These are phyloP conservation scores for Plectranthus barbatus DNA, from an alignment of 257 asterid species.

Conservation along the genomic window DNA sequence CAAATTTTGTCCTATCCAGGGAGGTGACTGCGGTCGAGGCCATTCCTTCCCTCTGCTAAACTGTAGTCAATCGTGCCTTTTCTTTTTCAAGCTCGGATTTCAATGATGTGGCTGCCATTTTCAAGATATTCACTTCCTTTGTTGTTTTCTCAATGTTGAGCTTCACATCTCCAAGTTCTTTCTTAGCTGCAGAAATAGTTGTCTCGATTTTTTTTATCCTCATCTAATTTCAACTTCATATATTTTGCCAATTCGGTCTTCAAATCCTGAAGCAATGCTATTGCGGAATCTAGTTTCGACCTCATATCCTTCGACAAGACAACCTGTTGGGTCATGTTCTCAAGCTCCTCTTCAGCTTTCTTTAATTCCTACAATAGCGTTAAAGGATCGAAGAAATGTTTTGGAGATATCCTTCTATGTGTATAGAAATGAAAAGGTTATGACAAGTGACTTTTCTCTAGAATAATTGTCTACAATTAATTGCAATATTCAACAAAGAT, in stretches of 20 bases:
- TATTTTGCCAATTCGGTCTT: slow-evolving; percentile 76
- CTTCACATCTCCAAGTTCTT: slow-evolving; percentile 74
- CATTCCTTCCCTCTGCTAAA: slow-evolving; percentile 84
- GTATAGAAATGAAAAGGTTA: no score
- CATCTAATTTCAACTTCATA: slow-evolving; percentile 46
- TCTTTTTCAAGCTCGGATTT: slow-evolving; percentile 61
- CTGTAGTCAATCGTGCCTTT: slow-evolving; percentile 39
- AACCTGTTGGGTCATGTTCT: slow-evolving; percentile 43
- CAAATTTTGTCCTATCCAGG: slow-evolving; percentile 63
- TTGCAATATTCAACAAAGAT: no score
- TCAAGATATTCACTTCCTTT: slow-evolving; percentile 49
- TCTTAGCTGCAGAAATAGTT: slow-evolving; percentile 49
- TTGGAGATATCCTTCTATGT: no score
- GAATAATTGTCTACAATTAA: no score
- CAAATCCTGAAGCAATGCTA: slow-evolving; percentile 45
- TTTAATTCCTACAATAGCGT: no score
- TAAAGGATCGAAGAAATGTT: no score
- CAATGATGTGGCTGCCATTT: slow-evolving; percentile 64
- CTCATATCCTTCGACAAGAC: slow-evolving; percentile 48
- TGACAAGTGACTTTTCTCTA: no score
- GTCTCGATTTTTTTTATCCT: no score
- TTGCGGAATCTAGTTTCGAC: slow-evolving; percentile 51
- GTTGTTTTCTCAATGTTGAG: slow-evolving; percentile 54
- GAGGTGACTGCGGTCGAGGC: slow-evolving; percentile 70
- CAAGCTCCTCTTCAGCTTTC: slow-evolving; percentile 64